A percentile compares a stretch with the other conserved stretches of the same genome.
Evolutionary conservation across 1,139 yeast genomes (phyloP).

Genomic region (Diutina catenulata): DNA sequence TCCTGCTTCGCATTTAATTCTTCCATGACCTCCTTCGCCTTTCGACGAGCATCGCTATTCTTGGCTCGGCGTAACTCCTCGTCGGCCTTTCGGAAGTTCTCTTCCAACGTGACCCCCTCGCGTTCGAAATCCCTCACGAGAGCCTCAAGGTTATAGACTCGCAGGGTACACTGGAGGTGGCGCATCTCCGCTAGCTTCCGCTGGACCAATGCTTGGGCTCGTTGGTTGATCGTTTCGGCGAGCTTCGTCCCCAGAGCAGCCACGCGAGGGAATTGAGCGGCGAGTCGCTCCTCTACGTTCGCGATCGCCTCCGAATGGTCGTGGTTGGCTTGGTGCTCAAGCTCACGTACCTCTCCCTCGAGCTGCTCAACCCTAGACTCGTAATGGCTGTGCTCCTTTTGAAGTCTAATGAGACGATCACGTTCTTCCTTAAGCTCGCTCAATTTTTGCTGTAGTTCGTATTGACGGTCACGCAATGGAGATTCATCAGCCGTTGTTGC

Average conservation of each 20-base stretch:
- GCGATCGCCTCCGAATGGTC: neutral
- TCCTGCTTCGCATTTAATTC: constrained; percentile 15
- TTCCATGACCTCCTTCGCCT: constrained; percentile 22
- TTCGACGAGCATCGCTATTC: constrained; percentile 31
- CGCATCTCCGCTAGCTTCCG: neutral
- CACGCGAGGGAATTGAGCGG: neutral
- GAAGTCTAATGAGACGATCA: neutral
- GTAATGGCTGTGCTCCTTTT: neutral
- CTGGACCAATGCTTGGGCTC: neutral
- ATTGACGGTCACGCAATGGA: too few relatives aligned
- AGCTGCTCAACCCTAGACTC: neutral
- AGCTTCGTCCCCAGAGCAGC: neutral
- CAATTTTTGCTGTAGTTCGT: constrained; percentile 6
- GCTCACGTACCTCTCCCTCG: neutral
- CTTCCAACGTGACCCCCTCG: constrained; percentile 17
- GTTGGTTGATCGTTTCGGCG: neutral
- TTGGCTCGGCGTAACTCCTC: constrained; percentile 28
- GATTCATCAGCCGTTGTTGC: too few relatives aligned
- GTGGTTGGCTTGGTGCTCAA: neutral
- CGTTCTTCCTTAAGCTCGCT: constrained; percentile 6
- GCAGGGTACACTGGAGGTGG: neutral
- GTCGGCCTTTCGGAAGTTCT: constrained; percentile 28
- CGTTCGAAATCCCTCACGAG: constrained; percentile 24
- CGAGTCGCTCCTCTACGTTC: neutral
- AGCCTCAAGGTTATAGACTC: constrained; percentile 11